Evolutionary conservation across 495 filamentous ascomycete species (phyloP), one percentile per base, ranked within the genome.

Genomic region (Viridothelium virens): DNA sequence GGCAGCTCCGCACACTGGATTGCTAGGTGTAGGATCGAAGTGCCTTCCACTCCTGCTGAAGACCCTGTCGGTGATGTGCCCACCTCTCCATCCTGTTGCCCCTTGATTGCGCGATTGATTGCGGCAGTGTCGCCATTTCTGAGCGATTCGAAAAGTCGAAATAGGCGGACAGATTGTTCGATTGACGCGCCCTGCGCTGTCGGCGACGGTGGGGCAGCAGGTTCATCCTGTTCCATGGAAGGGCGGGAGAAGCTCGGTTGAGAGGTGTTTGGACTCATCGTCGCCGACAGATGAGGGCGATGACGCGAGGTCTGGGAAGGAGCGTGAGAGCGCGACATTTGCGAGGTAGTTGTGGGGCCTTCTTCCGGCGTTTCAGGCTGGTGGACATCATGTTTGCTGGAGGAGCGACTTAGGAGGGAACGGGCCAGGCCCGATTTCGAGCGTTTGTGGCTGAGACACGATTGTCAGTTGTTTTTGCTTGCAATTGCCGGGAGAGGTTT

Each of bases 1-100:
- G 89, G 87, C 36, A 88, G 83, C 71, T 97, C 92, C 18, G 95
- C 95, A 72, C 94, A 98, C 74, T 97, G 94, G n/a, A 97, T 90
- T 36, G 94, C 92, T 63, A 98, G 80, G 75, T 97, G 95, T 16
- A 98, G 81, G 48, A 96, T 86, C 0, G 90, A 91, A 1, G 92
- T 94, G 47, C 92, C 91, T 50, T 91, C 89, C 18, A 92, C 67
- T 9, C 78, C 76, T 3, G 77, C 68, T 11, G 67, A 77, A 33
- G 77, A 73, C 12, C 72, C 74, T 16, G 73, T 78, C 16, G 79
- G 76, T 10, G 77, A 73, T 36, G 74, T 38, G 10, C 36, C 25
- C 3, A 18, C n/a, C 12, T 66, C 63, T 7, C 47, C 70, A 56
- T 69, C 67, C 1, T 71, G 70, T 41, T 76, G 80, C 36, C 96